phyloP scores from a whole-genome alignment of 768 basidiomycete species.

The Pleurotus pulmonarius region DNA sequence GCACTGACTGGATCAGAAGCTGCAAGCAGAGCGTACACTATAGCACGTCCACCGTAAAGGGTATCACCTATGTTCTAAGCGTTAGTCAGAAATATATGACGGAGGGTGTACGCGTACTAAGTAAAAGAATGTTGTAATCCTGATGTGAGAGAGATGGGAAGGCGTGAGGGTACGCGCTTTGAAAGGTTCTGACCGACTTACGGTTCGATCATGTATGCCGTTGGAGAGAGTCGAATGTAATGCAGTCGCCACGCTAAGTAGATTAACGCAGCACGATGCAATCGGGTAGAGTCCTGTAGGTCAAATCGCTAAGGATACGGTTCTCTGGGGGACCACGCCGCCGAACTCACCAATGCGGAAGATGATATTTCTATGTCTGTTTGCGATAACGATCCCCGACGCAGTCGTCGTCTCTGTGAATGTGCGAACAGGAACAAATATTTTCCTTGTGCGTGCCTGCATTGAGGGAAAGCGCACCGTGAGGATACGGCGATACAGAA shows the following conservation, averaged over 20 bases:
- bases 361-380: constrained; percentile 7
- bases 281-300: constrained; percentile 10
- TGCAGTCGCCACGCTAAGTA: constrained; percentile 5
- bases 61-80: constrained; percentile 5
- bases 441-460: neutral
- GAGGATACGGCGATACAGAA: no score
- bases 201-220: constrained; percentile 6
- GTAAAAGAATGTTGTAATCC: constrained; percentile 1
- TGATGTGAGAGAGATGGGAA: neutral
- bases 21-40: constrained; percentile 12
- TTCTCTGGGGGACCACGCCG: neutral
- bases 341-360: constrained; percentile 10
- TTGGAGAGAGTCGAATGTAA: constrained; percentile 4
- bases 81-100: neutral
- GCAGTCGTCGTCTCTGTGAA: neutral
- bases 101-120: neutral
- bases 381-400: constrained; percentile 3
- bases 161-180: neutral
- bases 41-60: constrained; percentile 12
- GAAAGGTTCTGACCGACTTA: neutral
- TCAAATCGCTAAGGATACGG: neutral
- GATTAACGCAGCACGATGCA: constrained; percentile 7
- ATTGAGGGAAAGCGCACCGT: neutral
- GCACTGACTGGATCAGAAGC: constrained; percentile 12
- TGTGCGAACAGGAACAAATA: neutral